Evolutionary conservation across 2,329 filamentous ascomycete genomes (phyloP).

Genomic region (Xylariales sp.): DNA sequence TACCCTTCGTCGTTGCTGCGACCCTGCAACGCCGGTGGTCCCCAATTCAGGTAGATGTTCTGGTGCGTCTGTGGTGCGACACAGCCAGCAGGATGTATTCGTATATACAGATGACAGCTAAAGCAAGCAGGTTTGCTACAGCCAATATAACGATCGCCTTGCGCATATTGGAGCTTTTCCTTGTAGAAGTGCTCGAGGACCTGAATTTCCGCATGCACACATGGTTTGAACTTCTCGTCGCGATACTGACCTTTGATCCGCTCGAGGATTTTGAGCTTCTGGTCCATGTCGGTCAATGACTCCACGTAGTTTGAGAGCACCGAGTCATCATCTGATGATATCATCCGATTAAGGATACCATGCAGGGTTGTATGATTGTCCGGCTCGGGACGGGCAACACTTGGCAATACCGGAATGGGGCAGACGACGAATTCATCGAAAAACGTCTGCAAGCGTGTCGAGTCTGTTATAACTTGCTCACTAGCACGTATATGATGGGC

Average conservation of each 20-base stretch:
- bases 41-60: conserved; percentile 38
- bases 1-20: conserved; percentile 13
- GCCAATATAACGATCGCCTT: conserved; percentile 39
- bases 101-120: conserved; percentile 42
- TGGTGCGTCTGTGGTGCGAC: conserved; percentile 31
- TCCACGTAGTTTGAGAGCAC: conserved; percentile 9
- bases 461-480: conserved; percentile 31
- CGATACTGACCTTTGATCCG: conserved; percentile 22
- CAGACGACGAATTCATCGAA: conserved; percentile 26
- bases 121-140: conserved; percentile 49
- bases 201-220: conserved; percentile 42
- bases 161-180: conserved; percentile 27
- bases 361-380: conserved; percentile 26
- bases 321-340: conserved; percentile 13
- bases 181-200: conserved; percentile 41
- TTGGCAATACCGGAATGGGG: conserved; percentile 11
- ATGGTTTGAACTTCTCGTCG: conserved; percentile 21
- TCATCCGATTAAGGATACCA: conserved; percentile 29
- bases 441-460: conserved; percentile 23
- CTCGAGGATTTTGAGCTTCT: conserved; percentile 17
- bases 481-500: conserved; percentile 36
- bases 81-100: conserved; percentile 29
- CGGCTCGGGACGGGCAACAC: conserved; percentile 14
- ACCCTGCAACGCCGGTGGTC: conserved; percentile 17
- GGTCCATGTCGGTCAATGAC: conserved; percentile 23